Percentiles rank a stretch among this genome's conserved stretches.
These are phyloP conservation scores for Linnemannia schmuckeri DNA, from an alignment of 192 early-diverging fungal genomes.

Conservation along the genomic window DNA sequence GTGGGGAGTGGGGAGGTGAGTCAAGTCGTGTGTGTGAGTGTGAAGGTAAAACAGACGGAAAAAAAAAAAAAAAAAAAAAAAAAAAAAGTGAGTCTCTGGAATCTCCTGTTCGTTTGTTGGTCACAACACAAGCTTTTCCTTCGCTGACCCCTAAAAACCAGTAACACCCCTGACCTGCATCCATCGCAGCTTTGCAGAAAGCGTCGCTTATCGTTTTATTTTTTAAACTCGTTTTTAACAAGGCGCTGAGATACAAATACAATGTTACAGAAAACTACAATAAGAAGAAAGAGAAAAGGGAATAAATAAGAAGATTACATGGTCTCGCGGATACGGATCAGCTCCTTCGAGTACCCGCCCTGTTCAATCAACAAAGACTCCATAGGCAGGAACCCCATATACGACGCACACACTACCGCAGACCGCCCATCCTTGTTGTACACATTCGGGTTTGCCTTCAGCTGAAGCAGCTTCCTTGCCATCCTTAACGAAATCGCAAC, in stretches of 20 bases:
- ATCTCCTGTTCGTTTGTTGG: no score
- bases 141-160: no score
- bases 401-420: slow-evolving; percentile 43
- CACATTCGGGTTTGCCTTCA: slow-evolving; percentile 44
- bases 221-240: no score
- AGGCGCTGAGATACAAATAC: neutral
- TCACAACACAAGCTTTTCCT: no score
- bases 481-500: slow-evolving; percentile 34
- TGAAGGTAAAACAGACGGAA: no score
- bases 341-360: slow-evolving; percentile 41
- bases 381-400: slow-evolving; percentile 45
- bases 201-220: no score
- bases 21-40: no score
- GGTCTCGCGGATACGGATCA: slow-evolving; percentile 46
- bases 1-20: no score
- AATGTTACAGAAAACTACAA: slow-evolving; percentile 14
- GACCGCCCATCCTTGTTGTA: slow-evolving; percentile 49
- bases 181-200: no score
- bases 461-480: slow-evolving; percentile 24
- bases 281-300: neutral
- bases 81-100: no score
- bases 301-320: slow-evolving; percentile 14
- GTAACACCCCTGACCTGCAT: no score
- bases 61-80: no score
- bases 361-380: slow-evolving; percentile 35